Conservation (phyloP, 106 monocot genomes). For the Platanthera zijinensis region DNA sequence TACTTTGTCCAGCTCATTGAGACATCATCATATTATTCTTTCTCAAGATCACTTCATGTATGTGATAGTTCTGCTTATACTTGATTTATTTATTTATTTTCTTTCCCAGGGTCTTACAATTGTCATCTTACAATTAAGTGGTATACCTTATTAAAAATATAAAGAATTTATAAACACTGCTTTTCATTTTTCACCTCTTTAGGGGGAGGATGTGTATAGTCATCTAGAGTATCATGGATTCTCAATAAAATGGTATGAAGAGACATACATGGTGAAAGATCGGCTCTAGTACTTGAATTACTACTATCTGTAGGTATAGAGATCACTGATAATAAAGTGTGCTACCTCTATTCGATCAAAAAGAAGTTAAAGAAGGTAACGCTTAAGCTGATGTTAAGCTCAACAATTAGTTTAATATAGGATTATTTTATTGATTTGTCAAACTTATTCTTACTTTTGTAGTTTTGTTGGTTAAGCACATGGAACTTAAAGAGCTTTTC, state of each 20-base stretch:
- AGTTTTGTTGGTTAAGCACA: no score
- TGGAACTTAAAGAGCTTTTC: conserved; percentile 42
- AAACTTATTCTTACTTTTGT: not conserved
- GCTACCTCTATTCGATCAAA: conserved; percentile 5
- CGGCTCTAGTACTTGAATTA: conserved; percentile 17
- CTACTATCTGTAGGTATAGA: conserved; percentile 7
- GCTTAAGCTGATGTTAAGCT: conserved; percentile 67
- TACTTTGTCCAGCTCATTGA: no score
- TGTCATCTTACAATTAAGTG: no score
- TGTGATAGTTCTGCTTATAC: no score
- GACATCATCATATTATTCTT: no score
- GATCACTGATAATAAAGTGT: conserved; percentile 3
- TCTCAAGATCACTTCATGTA: no score
- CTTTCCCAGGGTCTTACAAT: no score
- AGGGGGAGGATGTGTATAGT: conserved; percentile 84
- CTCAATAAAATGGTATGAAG: conserved; percentile 53
- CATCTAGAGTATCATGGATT: conserved; percentile 81
- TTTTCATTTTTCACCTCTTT: conserved; percentile 1
- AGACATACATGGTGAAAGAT: conserved; percentile 84
- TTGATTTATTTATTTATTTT: no score
- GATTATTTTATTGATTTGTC: conserved; percentile 4
- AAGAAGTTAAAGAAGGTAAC: conserved; percentile 33
- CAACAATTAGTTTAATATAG: conserved; percentile 1
- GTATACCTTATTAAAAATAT: no score
- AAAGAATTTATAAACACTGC: not conserved